Percentiles rank a stretch among this genome's conserved stretches.
phyloP scores from a whole-genome alignment of 2,329 filamentous ascomycete species.

The Endothia cerciana region DNA sequence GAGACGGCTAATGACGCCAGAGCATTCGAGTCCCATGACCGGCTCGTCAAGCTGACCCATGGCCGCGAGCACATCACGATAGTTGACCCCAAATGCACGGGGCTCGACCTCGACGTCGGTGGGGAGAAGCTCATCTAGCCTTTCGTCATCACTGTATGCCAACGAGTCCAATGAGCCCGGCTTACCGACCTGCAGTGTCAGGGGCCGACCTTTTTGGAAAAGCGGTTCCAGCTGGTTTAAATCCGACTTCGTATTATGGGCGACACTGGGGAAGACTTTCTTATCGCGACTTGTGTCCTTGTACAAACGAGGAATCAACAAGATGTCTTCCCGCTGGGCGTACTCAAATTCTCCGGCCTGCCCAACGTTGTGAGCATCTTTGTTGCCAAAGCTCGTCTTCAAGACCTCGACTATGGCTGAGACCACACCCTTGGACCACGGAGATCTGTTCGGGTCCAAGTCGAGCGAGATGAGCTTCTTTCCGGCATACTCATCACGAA shows the following conservation, averaged over 20 bases:
- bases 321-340: conserved; percentile 33
- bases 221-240: too few species aligned
- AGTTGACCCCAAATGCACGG: conserved; percentile 42
- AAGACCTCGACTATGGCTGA: conserved; percentile 21
- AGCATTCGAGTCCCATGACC: conserved; percentile 33
- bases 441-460: too few species aligned
- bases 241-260: too few species aligned
- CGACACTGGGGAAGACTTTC: not conserved
- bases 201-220: not conserved
- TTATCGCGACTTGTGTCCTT: conserved; percentile 28
- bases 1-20: conserved; percentile 28
- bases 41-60: conserved; percentile 34
- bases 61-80: conserved; percentile 43
- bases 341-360: conserved; percentile 38
- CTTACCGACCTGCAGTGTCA: not conserved
- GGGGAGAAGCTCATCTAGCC: conserved; percentile 2
- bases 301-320: conserved; percentile 36
- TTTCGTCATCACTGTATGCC: not conserved
- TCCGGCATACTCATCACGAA: conserved; percentile 31
- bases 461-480: conserved; percentile 32
- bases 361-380: too few species aligned
- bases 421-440: too few species aligned
- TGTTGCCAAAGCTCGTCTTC: not conserved
- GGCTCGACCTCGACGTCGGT: not conserved
- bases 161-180: not conserved